phyloP scores from a whole-genome alignment of 169 alveolate genomes.

The Cryptosporidium baileyi region DNA sequence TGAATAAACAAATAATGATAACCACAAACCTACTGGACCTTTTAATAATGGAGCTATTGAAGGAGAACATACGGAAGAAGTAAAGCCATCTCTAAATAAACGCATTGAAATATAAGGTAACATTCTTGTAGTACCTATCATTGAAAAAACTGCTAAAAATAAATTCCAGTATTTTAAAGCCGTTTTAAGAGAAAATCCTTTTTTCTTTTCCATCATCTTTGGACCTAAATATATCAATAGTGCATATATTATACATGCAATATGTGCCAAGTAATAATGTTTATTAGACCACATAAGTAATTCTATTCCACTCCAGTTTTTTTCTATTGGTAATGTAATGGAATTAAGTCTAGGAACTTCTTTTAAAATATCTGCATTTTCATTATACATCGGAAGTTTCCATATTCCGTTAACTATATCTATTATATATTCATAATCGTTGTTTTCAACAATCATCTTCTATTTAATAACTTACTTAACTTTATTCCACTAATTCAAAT shows the following conservation, averaged over 20 bases:
- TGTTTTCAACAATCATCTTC: slow-evolving; percentile 67
- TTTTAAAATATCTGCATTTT: slow-evolving; percentile 40
- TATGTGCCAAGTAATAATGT: slow-evolving; percentile 74
- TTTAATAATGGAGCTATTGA: slow-evolving; percentile 77
- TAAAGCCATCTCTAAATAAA: slow-evolving; percentile 73
- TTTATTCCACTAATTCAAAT: no score
- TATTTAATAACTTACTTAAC: background rate
- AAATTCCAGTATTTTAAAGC: slow-evolving; percentile 80
- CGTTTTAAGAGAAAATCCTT: slow-evolving; percentile 71
- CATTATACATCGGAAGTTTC: slow-evolving; percentile 61
- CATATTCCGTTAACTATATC: slow-evolving; percentile 33
- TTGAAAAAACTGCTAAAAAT: slow-evolving; percentile 76
- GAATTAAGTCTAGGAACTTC: slow-evolving; percentile 55
- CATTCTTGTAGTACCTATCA: slow-evolving; percentile 73
- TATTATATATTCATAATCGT: slow-evolving; percentile 32
- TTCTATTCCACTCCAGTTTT: slow-evolving; percentile 65
- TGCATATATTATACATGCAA: slow-evolving; percentile 71
- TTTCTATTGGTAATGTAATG: slow-evolving; percentile 51
- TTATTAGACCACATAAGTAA: slow-evolving; percentile 55
- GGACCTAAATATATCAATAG: slow-evolving; percentile 77
- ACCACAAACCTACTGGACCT: slow-evolving; percentile 84
- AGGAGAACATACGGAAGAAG: slow-evolving; percentile 76
- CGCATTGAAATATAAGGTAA: slow-evolving; percentile 72
- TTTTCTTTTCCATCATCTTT: slow-evolving; percentile 73
- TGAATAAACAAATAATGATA: slow-evolving; percentile 78